A percentile compares a stretch with the other conserved stretches of the same genome.
Evolutionary conservation across 805 yeast species (phyloP).

Genomic region (Hanseniaspora hatyaiensis): DNA sequence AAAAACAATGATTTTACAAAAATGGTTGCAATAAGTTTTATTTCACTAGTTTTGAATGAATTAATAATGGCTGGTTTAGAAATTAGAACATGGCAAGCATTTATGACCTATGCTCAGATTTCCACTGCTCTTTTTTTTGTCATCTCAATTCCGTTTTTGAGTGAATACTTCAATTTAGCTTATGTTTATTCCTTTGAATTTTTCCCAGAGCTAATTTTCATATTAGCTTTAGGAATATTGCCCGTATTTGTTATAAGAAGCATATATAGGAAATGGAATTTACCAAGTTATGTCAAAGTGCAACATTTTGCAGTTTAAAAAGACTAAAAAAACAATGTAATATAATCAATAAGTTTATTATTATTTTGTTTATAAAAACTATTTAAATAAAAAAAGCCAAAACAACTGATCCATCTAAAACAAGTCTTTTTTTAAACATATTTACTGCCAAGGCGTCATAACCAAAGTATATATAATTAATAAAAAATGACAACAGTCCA

Average conservation of each 20-base stretch:
- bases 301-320: conserved; percentile 52
- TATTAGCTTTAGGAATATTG: conserved; percentile 56
- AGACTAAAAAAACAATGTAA: too few species aligned
- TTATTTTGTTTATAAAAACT: too few species aligned
- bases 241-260: conserved; percentile 86
- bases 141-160: conserved; percentile 68
- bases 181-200: conserved; percentile 50
- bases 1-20: conserved; percentile 41
- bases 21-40: conserved; percentile 80
- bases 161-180: conserved; percentile 71
- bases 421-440: too few species aligned
- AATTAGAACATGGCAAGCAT: conserved; percentile 79
- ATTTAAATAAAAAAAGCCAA: too few species aligned
- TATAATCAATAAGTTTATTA: too few species aligned
- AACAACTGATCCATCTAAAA: too few species aligned
- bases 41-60: conserved; percentile 73
- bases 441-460: too few species aligned
- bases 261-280: conserved; percentile 62
- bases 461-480: too few species aligned
- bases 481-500: too few species aligned
- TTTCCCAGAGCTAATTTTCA: conserved; percentile 56
- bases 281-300: conserved; percentile 95
- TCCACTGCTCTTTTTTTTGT: conserved; percentile 56
- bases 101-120: conserved; percentile 62
- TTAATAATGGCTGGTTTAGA: conserved; percentile 87